Evolutionary conservation across 2,329 filamentous ascomycete species (phyloP), one percentile per base, ranked within the genome.

Genomic region (Colletotrichum sp.): DNA sequence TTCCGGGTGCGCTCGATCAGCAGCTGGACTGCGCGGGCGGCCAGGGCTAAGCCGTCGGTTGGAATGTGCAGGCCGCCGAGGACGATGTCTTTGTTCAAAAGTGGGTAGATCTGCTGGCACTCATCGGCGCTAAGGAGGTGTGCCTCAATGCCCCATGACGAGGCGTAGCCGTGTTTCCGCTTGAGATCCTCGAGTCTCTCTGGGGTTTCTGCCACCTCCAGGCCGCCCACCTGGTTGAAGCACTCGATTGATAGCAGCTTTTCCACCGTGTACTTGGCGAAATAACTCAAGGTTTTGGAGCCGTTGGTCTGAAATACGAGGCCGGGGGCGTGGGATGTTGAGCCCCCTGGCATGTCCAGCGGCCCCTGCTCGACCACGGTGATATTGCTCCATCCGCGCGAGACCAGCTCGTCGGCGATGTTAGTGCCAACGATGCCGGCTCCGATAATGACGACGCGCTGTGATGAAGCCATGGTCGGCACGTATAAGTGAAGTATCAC

Each of bases 301-400:
- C 85, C 81, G 67, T 90, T 93, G 9, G 90, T 93, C 80, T 93
- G 91, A 79, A 92, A 93, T 0, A 93, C 91, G 5, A 93, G 86
- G 1, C 92, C 92, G 0, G 92, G 92, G 6, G 92, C 92, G 78
- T 93, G 92, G 8, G 91, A 93, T 8, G 92, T 93, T 32, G 92
- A 93, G 60, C 92, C 92, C 30, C 92, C 92, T 0, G 92, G 92
- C 87, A 93, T 89, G 74, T 86, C 84, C 78, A 93, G 81, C 4
- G 92, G 92, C 0, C 92, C 92, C 81, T 93, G 92, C 78, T 93
- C 92, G 77, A 93, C 84, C 66, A 93, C 91, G 21, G 91, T 93
- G 81, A 93, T 91, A 81, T 93, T 83, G 70, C 81, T 88, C 91
- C 92, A 93, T 85, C 92, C 92, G 79, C 90, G 88, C 28, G 87